A percentile compares a stretch with the other conserved stretches of the same genome.
Evolutionary conservation across 148 eudicot genomes (phyloP).

Genomic region (Silene uniflora): DNA sequence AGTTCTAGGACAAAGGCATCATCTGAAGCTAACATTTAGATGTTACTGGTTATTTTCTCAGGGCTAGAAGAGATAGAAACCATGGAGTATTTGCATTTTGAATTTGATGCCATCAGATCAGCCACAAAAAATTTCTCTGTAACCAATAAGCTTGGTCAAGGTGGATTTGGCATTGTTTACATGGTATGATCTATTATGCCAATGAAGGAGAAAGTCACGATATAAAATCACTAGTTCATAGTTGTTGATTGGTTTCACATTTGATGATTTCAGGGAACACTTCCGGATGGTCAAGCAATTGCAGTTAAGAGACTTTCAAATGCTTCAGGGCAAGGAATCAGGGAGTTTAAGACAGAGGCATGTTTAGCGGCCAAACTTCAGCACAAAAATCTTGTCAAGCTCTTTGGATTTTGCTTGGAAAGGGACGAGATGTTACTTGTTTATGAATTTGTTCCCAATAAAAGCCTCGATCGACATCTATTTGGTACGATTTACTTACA

Average conservation of each 20-base stretch:
- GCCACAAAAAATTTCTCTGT: constrained; percentile 27
- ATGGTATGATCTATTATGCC: constrained; percentile 20
- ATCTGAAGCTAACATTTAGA: no score
- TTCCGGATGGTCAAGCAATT: constrained; percentile 27
- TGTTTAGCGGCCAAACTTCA: constrained; percentile 33
- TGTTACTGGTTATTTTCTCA: constrained; percentile 7
- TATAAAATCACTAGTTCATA: neutral
- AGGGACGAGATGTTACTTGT: constrained; percentile 33
- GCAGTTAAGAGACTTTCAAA: constrained; percentile 34
- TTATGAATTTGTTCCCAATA: constrained; percentile 30
- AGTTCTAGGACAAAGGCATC: neutral
- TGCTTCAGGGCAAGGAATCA: constrained; percentile 31
- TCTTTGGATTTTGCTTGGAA: constrained; percentile 30
- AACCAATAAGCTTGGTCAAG: constrained; percentile 28
- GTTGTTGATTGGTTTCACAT: neutral
- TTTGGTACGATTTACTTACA: constrained; percentile 20
- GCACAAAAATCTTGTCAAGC: constrained; percentile 32
- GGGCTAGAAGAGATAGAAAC: constrained; percentile 32
- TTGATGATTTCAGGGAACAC: constrained; percentile 26
- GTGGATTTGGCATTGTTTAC: constrained; percentile 35
- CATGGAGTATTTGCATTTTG: constrained; percentile 26
- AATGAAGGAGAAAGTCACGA: neutral
- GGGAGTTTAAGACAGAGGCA: constrained; percentile 30
- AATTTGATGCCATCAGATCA: constrained; percentile 20
- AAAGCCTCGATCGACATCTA: constrained; percentile 24